These are phyloP conservation scores for Candida succiphila DNA, from an alignment of 805 yeast species.

Conservation along the genomic window DNA sequence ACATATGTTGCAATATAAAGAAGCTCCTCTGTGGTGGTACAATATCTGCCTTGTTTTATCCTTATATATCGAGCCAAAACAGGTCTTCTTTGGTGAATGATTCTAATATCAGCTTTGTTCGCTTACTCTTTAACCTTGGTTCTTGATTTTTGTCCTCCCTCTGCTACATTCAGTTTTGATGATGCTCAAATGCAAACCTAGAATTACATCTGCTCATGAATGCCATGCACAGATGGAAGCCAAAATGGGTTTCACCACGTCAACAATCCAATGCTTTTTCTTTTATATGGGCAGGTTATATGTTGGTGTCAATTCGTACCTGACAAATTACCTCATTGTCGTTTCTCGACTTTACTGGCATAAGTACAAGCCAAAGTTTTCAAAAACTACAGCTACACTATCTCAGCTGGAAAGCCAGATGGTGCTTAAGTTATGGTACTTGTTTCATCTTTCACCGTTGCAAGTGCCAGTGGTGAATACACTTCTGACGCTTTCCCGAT, in stretches of 20 bases:
- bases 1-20: constrained; percentile 25
- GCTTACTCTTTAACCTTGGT: constrained; percentile 8
- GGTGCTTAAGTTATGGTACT: constrained; percentile 27
- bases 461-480: constrained; percentile 20
- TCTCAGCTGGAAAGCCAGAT: constrained; percentile 41
- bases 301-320: constrained; percentile 23
- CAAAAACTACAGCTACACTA: constrained; percentile 38
- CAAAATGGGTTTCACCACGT: constrained; percentile 18
- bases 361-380: constrained; percentile 16
- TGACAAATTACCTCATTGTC: constrained; percentile 18
- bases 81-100: constrained; percentile 22
- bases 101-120: constrained; percentile 9
- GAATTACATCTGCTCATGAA: constrained; percentile 21
- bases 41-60: constrained; percentile 17
- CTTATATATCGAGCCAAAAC: constrained; percentile 15
- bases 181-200: constrained; percentile 18
- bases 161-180: constrained; percentile 15
- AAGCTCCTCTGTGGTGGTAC: constrained; percentile 28
- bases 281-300: constrained; percentile 24
- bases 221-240: constrained; percentile 16
- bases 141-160: constrained; percentile 15
- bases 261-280: constrained; percentile 17
- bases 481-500: constrained; percentile 16
- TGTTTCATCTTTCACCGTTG: constrained; percentile 21
- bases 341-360: constrained; percentile 17